Base-by-base conservation (phyloP, 2,329 filamentous ascomycete genomes). In the Arthroderma uncinatum region DNA sequence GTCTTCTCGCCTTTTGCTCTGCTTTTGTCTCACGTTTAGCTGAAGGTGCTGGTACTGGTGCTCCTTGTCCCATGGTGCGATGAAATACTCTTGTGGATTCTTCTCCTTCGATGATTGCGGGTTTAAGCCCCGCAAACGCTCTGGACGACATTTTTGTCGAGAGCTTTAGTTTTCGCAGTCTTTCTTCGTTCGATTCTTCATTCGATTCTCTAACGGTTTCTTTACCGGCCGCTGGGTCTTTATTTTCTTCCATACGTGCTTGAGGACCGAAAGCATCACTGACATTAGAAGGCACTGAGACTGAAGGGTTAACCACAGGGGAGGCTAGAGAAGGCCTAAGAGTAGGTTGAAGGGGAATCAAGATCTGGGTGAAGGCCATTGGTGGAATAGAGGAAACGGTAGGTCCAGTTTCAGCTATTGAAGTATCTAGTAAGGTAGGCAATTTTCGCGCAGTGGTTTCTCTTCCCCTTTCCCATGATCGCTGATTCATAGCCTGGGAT, bases 41-140 rank as follows among this genome's bases (percentile, higher is more conserved):
- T 23, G 50, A 14, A 7, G 21, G 4, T 14, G 50, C 7, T 39
- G 30, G 16, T 3, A 60, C 66, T 3, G 60, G 55, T 7, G 64
- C 53, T 57, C 64, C 65, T 16, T 71, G 70, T n/a, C 53, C 58
- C 69, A 71, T 71, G 9, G 62, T 68, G 8, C 55, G 62, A 48
- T 66, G 63, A 53, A 67, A 65, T 28, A 63, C 54, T 53, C 68
- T 62, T 14, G 60, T 64, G 2, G 48, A 34, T 4, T 62, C 34
- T 57, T 70, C 69, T 33, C 39, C 55, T 3, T 56, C 48, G 3
- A 37, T 12, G 23, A 58, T 53, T 19, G 47, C 23, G 14, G n/a
- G 47, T 9, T 9, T 4, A 47, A 4, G 47, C 6, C 14, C 25
- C 19, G 4, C 47, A 33, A 33, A 33, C 12, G 33, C 16, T n/a